Evolutionary conservation across 345 rosid species (phyloP).

Genomic region (Bruguiera gymnorhiza): DNA sequence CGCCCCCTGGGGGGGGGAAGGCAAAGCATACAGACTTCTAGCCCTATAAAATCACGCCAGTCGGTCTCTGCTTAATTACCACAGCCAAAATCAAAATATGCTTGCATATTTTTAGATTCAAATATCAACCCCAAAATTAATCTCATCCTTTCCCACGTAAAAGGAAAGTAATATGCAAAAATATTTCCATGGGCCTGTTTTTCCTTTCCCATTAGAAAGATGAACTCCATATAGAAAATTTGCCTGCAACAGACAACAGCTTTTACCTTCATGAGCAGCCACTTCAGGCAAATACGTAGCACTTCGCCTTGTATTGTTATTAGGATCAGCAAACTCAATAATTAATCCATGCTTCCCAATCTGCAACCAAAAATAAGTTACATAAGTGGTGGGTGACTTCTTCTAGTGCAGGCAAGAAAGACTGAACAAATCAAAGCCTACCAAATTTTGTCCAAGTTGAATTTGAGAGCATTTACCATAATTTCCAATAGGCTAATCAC

Average conservation of each 20-base stretch:
- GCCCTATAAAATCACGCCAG: no score
- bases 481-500: no score
- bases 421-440: not conserved
- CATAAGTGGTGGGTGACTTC: not conserved
- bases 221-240: not conserved
- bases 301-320: constrained; percentile 55
- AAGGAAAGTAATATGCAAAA: not conserved
- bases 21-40: no score
- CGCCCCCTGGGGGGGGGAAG: no score
- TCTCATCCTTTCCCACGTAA: no score
- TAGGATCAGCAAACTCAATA: constrained; percentile 85
- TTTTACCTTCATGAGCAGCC: constrained; percentile 89
- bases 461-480: not conserved
- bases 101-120: no score
- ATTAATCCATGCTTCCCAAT: constrained; percentile 91
- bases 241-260: not conserved
- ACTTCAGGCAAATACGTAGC: constrained; percentile 98
- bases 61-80: no score
- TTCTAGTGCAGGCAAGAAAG: not conserved
- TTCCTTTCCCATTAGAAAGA: not conserved
- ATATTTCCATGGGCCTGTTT: not conserved
- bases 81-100: no score
- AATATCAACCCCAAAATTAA: no score
- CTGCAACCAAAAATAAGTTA: constrained; percentile 35
- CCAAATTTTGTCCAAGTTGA: not conserved